Base-by-base conservation (phyloP, 2,329 filamentous ascomycete species). In the Chaetomium globosum region DNA sequence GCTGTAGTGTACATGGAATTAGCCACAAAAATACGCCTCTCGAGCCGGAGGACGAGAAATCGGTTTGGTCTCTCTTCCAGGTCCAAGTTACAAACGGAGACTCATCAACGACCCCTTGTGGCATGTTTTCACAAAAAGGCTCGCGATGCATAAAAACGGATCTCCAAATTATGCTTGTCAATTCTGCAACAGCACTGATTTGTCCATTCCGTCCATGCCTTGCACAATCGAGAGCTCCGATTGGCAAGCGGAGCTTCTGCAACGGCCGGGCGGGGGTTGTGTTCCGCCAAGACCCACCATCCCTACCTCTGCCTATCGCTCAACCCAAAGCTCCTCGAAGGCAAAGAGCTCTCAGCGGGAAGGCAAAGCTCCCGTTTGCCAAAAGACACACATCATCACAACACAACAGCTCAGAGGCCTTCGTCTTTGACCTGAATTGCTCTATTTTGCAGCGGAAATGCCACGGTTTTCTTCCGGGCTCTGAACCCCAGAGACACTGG, bases 251-350 rank as follows among this genome's bases (percentile, higher is more conserved):
- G 48, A 52, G 46, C 48, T 36, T 60, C 46, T 28, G 46, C 48
- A 60, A 60, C 58, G 58, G 43, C 48, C 13, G 46, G 58, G 58
- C 58, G 58, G 58, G 58, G 58, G 30, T 60, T 16, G 46, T 52
- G 46, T n/a, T 36, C 39, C 46, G 58, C 58, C 58, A 60, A 60
- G 58, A 36, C 43, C 26, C 43, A 8, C 26, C 16, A 56, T 16
- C 53, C 53, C 16, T 56, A 39, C 30, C n/a, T 31, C 30, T 23
- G n/a, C 31, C 31, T 23, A 56, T 56, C 53, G 13, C 56, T 28
- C 56, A 58, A 48, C 39, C 56, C 36, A 31, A 58, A 39, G 13
- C 26, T 33, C 33, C 8, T 13, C n/a, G 26, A 48, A n/a, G 26
- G 2, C 6, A 30, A 56, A 56, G 28, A n/a, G n/a, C 33, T 46